phyloP scores from a whole-genome alignment of 805 yeast species.

The Dipodascopsis uninucleata region DNA sequence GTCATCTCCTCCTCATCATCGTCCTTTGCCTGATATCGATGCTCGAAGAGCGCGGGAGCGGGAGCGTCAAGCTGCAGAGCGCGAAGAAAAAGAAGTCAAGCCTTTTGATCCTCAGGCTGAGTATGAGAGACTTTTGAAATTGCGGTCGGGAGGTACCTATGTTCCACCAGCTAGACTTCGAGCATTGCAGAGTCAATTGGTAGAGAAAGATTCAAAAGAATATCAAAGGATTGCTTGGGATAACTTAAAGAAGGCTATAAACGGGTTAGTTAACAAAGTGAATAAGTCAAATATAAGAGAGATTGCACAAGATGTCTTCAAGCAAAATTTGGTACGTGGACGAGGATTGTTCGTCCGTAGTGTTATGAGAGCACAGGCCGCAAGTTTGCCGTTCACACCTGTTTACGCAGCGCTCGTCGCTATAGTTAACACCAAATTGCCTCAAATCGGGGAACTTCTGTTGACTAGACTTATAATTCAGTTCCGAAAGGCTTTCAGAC shows the following conservation, averaged over 20 bases:
- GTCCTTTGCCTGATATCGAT: conserved; percentile 29
- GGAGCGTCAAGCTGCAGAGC: conserved; percentile 21
- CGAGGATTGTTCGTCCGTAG: conserved; percentile 57
- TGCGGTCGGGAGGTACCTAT: conserved; percentile 47
- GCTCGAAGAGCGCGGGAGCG: conserved; percentile 31
- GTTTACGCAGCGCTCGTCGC: conserved; percentile 57
- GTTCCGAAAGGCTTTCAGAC: conserved; percentile 53
- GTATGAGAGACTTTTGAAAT: conserved; percentile 39
- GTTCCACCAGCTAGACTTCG: conserved; percentile 54
- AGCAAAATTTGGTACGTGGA: conserved; percentile 57
- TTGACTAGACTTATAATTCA: conserved; percentile 51
- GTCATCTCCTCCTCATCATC: conserved; percentile 8
- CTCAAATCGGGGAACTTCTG: conserved; percentile 61
- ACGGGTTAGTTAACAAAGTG: conserved; percentile 47
- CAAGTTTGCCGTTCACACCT: conserved; percentile 43
- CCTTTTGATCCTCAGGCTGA: conserved; percentile 36
- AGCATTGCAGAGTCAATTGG: conserved; percentile 41
- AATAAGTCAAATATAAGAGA: conserved; percentile 47
- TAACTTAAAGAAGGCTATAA: conserved; percentile 45
- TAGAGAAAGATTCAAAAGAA: conserved; percentile 38
- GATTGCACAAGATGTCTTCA: conserved; percentile 50
- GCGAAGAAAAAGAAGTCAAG: conserved; percentile 23
- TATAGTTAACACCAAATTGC: conserved; percentile 62
- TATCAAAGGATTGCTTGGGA: conserved; percentile 60
- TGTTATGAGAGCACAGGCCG: conserved; percentile 52